Conservation (phyloP, 371 early-diverging fungal genomes). For the Mortierella sp. region DNA sequence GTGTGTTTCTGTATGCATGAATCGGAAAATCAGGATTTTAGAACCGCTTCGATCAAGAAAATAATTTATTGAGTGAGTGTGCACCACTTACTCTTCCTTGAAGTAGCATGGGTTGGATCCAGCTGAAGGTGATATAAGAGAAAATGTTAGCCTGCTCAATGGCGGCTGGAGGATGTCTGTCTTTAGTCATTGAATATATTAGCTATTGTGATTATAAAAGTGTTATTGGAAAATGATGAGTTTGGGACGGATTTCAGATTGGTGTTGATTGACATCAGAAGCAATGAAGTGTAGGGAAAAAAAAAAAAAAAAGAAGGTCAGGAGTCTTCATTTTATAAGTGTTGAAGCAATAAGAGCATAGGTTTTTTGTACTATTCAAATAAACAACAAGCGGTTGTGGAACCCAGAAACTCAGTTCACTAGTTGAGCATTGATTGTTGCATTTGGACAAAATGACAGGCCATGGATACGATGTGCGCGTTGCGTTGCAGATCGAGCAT, state of each 20-base stretch:
- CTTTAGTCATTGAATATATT: conserved; percentile 17
- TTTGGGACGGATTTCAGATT: background rate
- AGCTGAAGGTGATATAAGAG: conserved; percentile 53
- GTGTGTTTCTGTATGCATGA: conserved; percentile 21
- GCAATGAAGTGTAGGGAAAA: background rate
- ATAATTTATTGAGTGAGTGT: background rate
- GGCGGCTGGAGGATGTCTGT: conserved; percentile 41
- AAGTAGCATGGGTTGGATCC: conserved; percentile 51
- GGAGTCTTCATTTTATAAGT: background rate
- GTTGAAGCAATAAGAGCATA: too few relatives aligned
- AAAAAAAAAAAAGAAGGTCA: background rate
- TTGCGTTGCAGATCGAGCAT: too few relatives aligned
- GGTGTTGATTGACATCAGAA: background rate
- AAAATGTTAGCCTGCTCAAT: conserved; percentile 39
- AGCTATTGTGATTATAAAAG: background rate
- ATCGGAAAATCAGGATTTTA: background rate
- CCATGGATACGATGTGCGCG: too few relatives aligned
- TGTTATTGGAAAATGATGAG: background rate
- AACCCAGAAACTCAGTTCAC: background rate
- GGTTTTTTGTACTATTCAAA: too few relatives aligned
- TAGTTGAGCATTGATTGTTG: background rate
- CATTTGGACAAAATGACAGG: too few relatives aligned
- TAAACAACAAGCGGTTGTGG: too few relatives aligned
- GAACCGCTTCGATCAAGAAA: background rate
- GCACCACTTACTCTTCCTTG: conserved; percentile 39